These are phyloP conservation scores for Beauveria caledonica DNA, from an alignment of 2,329 filamentous ascomycete species.

Conservation along the genomic window DNA sequence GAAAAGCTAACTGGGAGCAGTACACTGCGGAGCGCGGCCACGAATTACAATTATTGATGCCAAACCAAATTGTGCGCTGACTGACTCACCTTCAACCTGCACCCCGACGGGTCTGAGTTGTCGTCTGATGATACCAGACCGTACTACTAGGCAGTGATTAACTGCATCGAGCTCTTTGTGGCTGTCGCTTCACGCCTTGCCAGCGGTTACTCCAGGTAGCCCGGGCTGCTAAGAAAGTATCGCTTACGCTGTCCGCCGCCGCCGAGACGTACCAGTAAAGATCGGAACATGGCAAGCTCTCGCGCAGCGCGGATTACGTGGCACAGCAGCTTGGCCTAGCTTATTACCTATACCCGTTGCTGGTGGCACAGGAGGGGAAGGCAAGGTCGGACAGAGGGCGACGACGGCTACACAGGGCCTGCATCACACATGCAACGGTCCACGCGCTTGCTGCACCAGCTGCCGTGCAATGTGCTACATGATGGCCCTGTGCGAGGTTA, in stretches of 20 bases:
- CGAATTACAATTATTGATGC: too few relatives aligned
- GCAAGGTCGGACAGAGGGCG: background rate
- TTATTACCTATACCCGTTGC: slow-evolving; percentile 1
- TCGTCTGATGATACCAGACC: background rate
- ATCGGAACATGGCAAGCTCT: too few relatives aligned
- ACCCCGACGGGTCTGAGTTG: background rate
- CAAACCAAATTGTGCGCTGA: background rate
- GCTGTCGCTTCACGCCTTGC: background rate
- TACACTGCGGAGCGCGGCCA: background rate
- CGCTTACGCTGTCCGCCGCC: too few relatives aligned
- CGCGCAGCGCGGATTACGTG: background rate
- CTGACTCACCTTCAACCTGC: background rate
- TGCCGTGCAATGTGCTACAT: background rate
- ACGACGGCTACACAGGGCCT: background rate
- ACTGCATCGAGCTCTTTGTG: background rate
- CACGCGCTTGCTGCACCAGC: slow-evolving; percentile 8
- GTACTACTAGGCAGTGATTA: too few relatives aligned
- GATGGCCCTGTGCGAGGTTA: slow-evolving; percentile 4
- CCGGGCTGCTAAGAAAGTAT: too few relatives aligned
- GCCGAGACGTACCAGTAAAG: too few relatives aligned
- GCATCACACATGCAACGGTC: background rate
- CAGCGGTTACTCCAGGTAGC: too few relatives aligned
- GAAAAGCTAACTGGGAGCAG: background rate
- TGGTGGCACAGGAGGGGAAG: background rate
- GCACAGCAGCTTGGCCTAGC: background rate